Evolutionary conservation across 1,139 yeast species (phyloP).

Genomic region (Scheffersomyces insectosa): DNA sequence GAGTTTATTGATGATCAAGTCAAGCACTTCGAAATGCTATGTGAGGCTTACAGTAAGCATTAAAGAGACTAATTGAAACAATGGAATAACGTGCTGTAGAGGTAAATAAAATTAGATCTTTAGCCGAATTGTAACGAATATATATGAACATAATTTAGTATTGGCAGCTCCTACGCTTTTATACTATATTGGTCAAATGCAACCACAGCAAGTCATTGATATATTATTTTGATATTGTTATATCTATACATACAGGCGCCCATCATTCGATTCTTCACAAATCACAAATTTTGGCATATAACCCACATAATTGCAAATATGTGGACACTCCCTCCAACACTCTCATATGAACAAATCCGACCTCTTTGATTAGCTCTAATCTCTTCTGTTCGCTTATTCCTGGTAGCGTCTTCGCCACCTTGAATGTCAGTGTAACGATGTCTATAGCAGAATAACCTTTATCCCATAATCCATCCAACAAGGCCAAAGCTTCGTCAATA

Average conservation of each 20-base stretch:
- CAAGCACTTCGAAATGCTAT: slow-evolving; percentile 60
- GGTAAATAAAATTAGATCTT: neutral
- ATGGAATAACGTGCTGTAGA: neutral
- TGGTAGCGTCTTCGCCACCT: slow-evolving; percentile 76
- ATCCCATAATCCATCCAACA: slow-evolving; percentile 72
- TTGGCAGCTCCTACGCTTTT: too few species aligned
- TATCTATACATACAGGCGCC: too few species aligned
- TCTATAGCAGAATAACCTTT: slow-evolving; percentile 95
- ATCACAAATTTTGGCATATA: slow-evolving; percentile 64
- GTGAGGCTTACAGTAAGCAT: slow-evolving; percentile 53
- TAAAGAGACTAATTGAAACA: neutral
- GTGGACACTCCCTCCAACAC: slow-evolving; percentile 92
- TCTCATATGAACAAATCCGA: slow-evolving; percentile 90
- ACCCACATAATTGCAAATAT: slow-evolving; percentile 80
- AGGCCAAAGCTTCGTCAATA: slow-evolving; percentile 68
- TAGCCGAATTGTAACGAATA: too few species aligned
- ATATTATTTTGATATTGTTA: too few species aligned
- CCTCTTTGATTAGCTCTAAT: slow-evolving; percentile 76
- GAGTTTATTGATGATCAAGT: slow-evolving; percentile 57
- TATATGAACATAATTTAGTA: too few species aligned
- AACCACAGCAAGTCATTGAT: too few species aligned
- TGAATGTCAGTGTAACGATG: slow-evolving; percentile 85
- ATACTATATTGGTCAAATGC: too few species aligned
- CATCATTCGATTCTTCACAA: neutral
- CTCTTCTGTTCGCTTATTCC: slow-evolving; percentile 67